Evolutionary conservation across 768 basidiomycete species (phyloP).

Genomic region (Amanita subjunquillea): DNA sequence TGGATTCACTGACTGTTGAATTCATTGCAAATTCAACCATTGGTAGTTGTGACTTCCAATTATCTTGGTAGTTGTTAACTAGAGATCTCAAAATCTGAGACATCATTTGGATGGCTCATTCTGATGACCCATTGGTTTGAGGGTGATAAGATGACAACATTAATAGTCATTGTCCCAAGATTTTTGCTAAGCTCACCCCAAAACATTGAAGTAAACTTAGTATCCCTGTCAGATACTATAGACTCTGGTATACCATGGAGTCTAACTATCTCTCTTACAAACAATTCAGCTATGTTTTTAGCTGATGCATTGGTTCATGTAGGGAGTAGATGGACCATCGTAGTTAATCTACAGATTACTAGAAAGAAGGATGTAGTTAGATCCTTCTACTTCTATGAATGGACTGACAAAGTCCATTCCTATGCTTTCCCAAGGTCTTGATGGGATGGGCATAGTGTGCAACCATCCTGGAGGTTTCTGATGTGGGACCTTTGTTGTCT

Average conservation of each 20-base stretch:
- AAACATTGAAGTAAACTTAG: slow-evolving; percentile 24
- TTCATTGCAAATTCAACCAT: too few relatives aligned
- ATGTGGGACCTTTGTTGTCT: too few relatives aligned
- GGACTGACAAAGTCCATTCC: too few relatives aligned
- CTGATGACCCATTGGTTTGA: slow-evolving; percentile 25
- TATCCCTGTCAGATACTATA: slow-evolving; percentile 19
- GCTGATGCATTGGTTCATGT: too few relatives aligned
- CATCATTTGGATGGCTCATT: slow-evolving; percentile 17
- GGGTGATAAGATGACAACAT: slow-evolving; percentile 32
- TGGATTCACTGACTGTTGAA: slow-evolving; percentile 8
- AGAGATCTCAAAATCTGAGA: slow-evolving; percentile 18
- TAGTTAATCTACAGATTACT: too few relatives aligned
- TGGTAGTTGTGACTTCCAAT: slow-evolving; percentile 21
- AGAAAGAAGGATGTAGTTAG: too few relatives aligned
- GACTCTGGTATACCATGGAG: slow-evolving; percentile 16
- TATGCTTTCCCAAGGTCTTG: too few relatives aligned
- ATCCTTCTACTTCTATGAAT: too few relatives aligned
- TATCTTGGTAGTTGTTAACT: slow-evolving; percentile 16
- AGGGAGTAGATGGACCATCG: too few relatives aligned
- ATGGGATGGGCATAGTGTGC: too few relatives aligned
- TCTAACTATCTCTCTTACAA: slow-evolving; percentile 10
- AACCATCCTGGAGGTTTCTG: too few relatives aligned
- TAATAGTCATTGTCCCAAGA: slow-evolving; percentile 18
- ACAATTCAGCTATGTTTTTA: too few relatives aligned
- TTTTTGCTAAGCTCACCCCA: slow-evolving; percentile 15